These are phyloP conservation scores for Aspergillus nanangensis DNA, from an alignment of 495 filamentous ascomycete species.

Conservation along the genomic window DNA sequence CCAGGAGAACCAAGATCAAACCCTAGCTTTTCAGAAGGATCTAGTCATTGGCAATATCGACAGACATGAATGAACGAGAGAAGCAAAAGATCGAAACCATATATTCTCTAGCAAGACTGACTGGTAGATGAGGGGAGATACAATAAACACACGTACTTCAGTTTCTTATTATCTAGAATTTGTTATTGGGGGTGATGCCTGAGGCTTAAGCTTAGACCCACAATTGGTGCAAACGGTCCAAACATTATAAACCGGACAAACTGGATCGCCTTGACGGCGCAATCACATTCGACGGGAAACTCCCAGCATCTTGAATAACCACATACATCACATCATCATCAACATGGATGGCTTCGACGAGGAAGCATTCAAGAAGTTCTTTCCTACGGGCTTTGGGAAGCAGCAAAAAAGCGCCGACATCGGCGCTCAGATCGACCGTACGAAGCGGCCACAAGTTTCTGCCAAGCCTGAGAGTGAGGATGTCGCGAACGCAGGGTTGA, in stretches of 20 bases:
- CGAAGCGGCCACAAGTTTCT: constrained; percentile 53
- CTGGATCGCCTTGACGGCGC: constrained; percentile 9
- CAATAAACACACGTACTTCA: no score
- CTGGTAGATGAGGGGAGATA: no score
- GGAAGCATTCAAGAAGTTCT: constrained; percentile 75
- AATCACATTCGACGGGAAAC: constrained; percentile 1
- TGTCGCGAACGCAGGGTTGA: constrained; percentile 16
- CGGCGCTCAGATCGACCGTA: constrained; percentile 71
- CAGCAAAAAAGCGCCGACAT: constrained; percentile 68
- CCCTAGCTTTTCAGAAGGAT: no score
- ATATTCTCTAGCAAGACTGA: no score
- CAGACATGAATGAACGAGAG: no score
- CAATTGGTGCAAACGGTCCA: constrained; percentile 44
- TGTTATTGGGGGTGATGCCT: no score
- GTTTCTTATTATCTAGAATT: no score
- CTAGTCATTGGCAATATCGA: no score
- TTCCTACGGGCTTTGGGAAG: constrained; percentile 86
- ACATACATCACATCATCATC: background rate
- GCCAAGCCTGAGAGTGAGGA: constrained; percentile 20
- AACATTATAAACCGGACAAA: constrained; percentile 27
- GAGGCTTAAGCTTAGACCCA: no score
- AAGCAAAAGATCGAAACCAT: no score
- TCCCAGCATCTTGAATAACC: no score
- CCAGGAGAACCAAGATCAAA: no score
- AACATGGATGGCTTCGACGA: constrained; percentile 66